These are phyloP conservation scores for Luzula sylvatica DNA, from an alignment of 176 grass and related monocot species.

Conservation along the genomic window DNA sequence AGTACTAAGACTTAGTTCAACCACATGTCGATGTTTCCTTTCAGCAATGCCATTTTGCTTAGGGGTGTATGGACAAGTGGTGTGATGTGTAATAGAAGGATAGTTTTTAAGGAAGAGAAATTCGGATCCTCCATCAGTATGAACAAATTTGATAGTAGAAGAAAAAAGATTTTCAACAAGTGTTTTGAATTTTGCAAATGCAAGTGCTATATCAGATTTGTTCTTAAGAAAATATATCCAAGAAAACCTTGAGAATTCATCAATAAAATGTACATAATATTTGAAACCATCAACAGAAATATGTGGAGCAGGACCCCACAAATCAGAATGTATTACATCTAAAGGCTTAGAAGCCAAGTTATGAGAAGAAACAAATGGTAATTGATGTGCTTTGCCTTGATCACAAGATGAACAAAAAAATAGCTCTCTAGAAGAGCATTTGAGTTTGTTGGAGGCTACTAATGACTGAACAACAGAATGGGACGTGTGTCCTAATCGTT, in stretches of 20 bases:
- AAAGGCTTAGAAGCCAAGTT: no score
- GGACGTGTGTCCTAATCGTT: no score
- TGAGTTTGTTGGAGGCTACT: no score
- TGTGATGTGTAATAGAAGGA: neutral
- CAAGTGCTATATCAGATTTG: neutral
- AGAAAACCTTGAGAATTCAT: no score
- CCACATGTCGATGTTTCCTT: conserved; percentile 2
- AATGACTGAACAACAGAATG: no score
- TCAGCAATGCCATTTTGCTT: neutral
- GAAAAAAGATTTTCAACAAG: neutral
- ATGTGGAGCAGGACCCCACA: no score
- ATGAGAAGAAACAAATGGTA: no score
- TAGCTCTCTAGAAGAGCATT: no score
- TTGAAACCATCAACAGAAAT: neutral
- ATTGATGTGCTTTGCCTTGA: no score
- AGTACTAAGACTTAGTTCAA: neutral
- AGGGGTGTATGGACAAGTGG: neutral
- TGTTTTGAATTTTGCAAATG: neutral
- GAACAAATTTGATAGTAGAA: neutral
- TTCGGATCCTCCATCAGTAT: neutral
- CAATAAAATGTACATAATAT: no score
- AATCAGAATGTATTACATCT: no score
- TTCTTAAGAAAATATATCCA: neutral
- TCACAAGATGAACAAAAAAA: no score
- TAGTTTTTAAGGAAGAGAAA: neutral